Evolutionary conservation across 176 grass and related monocot species (phyloP).

Genomic region (Ensete glaucum): DNA sequence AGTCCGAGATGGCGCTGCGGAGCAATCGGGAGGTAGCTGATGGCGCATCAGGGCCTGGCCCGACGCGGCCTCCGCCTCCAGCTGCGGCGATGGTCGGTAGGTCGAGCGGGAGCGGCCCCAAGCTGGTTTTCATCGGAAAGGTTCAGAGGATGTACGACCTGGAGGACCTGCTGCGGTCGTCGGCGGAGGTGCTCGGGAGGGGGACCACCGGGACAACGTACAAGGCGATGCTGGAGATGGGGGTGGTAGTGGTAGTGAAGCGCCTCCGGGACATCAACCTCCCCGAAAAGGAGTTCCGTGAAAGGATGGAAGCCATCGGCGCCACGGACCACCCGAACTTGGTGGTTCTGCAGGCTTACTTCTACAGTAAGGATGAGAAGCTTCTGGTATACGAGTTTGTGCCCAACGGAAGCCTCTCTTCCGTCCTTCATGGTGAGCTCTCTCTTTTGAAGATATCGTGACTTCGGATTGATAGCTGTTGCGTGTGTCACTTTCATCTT

Average conservation of each 20-base stretch:
- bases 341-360: slow-evolving; percentile 57
- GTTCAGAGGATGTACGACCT: slow-evolving; percentile 56
- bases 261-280: slow-evolving; percentile 56
- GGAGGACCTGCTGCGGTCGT: slow-evolving; percentile 68
- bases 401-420: slow-evolving; percentile 58
- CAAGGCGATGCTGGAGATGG: slow-evolving; percentile 70
- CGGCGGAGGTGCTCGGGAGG: slow-evolving; percentile 79
- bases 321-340: slow-evolving; percentile 63
- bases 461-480: neutral
- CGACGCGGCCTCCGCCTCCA: slow-evolving; percentile 6
- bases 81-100: neutral
- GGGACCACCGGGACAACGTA: slow-evolving; percentile 79
- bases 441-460: neutral
- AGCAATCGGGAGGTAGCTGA: slow-evolving; percentile 47
- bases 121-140: slow-evolving; percentile 67
- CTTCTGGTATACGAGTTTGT: slow-evolving; percentile 70
- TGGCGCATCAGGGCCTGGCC: slow-evolving; percentile 14
- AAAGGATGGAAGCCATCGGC: slow-evolving; percentile 49
- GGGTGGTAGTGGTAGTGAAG: slow-evolving; percentile 50
- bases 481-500: no score
- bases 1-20: slow-evolving; percentile 45
- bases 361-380: slow-evolving; percentile 79
- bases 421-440: slow-evolving; percentile 52
- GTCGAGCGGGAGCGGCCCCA: slow-evolving; percentile 24
- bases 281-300: slow-evolving; percentile 63